These are phyloP conservation scores for Sporothrix brasiliensis DNA, from an alignment of 2,329 filamentous ascomycete species.

Conservation along the genomic window DNA sequence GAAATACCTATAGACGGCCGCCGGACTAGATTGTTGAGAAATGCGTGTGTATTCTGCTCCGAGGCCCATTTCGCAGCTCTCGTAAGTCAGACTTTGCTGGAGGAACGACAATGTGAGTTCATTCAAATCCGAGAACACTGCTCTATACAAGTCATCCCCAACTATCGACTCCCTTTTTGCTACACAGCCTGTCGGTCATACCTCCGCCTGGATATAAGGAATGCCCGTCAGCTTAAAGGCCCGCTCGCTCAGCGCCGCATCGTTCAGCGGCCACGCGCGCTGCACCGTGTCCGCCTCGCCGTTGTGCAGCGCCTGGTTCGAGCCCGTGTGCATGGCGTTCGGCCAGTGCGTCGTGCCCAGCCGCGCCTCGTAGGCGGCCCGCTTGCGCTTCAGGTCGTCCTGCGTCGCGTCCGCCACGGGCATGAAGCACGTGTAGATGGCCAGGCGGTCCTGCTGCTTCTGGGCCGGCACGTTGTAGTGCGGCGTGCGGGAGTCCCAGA, in stretches of 20 bases:
- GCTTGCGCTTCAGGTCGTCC: background rate
- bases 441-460: constrained; percentile 41
- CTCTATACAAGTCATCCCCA: too few species aligned
- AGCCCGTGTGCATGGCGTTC: background rate
- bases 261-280: background rate
- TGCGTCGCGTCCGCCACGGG: constrained; percentile 44
- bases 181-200: background rate
- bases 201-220: constrained; percentile 12
- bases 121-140: too few species aligned
- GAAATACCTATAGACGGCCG: too few species aligned
- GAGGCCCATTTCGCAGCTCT: too few species aligned
- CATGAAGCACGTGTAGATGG: constrained; percentile 49
- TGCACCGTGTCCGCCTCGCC: constrained; percentile 8
- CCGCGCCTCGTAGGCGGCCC: background rate
- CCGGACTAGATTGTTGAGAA: too few species aligned
- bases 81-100: too few species aligned
- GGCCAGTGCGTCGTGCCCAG: background rate
- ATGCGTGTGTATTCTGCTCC: too few species aligned
- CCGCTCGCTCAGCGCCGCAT: constrained; percentile 5
- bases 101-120: too few species aligned
- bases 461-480: constrained; percentile 48
- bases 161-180: background rate
- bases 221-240: constrained; percentile 16
- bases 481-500: constrained; percentile 48
- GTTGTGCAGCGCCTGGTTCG: constrained; percentile 5